These are phyloP conservation scores for Pseudozyma hubeiensis DNA, from an alignment of 1,284 basidiomycete species.

Conservation along the genomic window DNA sequence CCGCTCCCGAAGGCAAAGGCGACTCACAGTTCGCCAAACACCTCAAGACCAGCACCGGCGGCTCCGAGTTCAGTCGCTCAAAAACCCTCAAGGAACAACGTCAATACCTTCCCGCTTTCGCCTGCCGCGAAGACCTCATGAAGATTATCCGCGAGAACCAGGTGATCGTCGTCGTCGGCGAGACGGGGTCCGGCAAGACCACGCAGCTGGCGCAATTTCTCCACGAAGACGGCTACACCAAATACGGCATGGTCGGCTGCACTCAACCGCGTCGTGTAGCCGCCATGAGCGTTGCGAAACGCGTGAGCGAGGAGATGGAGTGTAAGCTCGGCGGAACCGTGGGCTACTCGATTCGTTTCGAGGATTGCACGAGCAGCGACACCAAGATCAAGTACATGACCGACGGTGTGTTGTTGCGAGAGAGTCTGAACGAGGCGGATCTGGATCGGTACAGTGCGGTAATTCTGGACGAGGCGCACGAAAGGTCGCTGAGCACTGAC, in stretches of 20 bases:
- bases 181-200: constrained; percentile 95
- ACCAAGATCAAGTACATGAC: constrained; percentile 97
- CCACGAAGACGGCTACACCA: constrained; percentile 94
- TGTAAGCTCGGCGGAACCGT: constrained; percentile 85
- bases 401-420: constrained; percentile 93
- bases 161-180: constrained; percentile 90
- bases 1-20: constrained; percentile 80
- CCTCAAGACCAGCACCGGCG: constrained; percentile 77
- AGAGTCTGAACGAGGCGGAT: constrained; percentile 94
- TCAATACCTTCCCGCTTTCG: constrained; percentile 97
- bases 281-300: constrained; percentile 98
- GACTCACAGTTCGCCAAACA: constrained; percentile 96
- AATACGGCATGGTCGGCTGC: constrained; percentile 88
- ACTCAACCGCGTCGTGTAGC: constrained; percentile 97
- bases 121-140: constrained; percentile 93
- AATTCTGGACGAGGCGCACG: constrained; percentile 96
- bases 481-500: constrained; percentile 93
- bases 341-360: constrained; percentile 97
- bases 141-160: constrained; percentile 93
- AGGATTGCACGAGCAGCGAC: constrained; percentile 90
- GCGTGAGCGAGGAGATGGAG: constrained; percentile 91
- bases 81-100: constrained; percentile 93
- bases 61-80: constrained; percentile 82
- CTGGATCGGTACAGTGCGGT: constrained; percentile 93
- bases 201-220: constrained; percentile 91